Conservation (phyloP, 179 eudicot genomes). For the Amaranthus tricolor region DNA sequence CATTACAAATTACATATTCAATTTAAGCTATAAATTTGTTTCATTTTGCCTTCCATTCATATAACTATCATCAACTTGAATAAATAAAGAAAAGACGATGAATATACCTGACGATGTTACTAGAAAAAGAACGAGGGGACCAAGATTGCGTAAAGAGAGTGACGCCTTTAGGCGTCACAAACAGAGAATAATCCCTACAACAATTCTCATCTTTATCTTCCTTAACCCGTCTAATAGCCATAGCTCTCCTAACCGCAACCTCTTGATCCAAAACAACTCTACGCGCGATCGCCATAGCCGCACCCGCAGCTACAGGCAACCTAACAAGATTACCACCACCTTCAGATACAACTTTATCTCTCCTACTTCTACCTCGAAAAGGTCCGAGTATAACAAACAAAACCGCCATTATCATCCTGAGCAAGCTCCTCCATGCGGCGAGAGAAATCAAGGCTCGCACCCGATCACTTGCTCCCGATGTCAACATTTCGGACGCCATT, state of each 20-base stretch:
- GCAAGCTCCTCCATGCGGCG: constrained; percentile 37
- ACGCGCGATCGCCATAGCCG: constrained; percentile 27
- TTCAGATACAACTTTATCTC: constrained; percentile 14
- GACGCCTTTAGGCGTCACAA: constrained; percentile 47
- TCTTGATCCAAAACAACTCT: constrained; percentile 41
- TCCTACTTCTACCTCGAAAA: constrained; percentile 21
- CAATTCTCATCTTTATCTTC: constrained; percentile 34
- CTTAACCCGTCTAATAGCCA: constrained; percentile 56
- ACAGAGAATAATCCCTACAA: constrained; percentile 51
- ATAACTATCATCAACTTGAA: too few species aligned
- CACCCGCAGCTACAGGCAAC: constrained; percentile 30
- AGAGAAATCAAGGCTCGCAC: constrained; percentile 48
- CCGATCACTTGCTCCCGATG: constrained; percentile 61
- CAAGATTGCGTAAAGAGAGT: constrained; percentile 78
- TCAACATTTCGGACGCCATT: constrained; percentile 35
- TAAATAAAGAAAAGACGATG: too few species aligned
- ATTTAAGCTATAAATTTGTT: too few species aligned
- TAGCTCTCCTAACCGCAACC: constrained; percentile 53
- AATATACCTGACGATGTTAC: constrained; percentile 45
- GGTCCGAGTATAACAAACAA: constrained; percentile 30
- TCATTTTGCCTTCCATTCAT: too few species aligned
- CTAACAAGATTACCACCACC: constrained; percentile 29
- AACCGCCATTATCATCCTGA: constrained; percentile 36
- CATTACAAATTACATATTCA: too few species aligned
- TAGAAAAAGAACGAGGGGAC: constrained; percentile 43